Evolutionary conservation across 2,329 filamentous ascomycete genomes (phyloP), one percentile per base, ranked within the genome.

Genomic region (Aspergillus ustus): DNA sequence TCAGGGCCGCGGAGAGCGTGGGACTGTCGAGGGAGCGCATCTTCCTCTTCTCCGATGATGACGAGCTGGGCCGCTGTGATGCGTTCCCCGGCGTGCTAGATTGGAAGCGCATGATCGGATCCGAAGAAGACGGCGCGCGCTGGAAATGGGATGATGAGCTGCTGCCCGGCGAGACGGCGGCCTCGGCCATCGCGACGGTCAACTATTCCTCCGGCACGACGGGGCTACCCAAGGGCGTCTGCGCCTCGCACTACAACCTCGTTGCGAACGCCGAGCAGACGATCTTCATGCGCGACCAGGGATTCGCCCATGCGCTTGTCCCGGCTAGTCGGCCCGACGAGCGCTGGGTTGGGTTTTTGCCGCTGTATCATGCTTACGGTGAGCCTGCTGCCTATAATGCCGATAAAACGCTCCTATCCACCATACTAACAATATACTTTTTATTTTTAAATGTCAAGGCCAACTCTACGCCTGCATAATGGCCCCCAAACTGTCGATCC

Each of bases 391-490:
- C n/a, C n/a, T n/a, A n/a, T n/a, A n/a, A n/a, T n/a, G n/a, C n/a
- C n/a, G n/a, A n/a, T n/a, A n/a, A n/a, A n/a, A n/a, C 8, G 22
- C 4, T 37, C 22, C 25, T 34, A 5, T 40, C 11, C 34, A 17
- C 11, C 34, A 17, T 40, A 19, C 31, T 51, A 2, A 51, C 55
- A 52, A 7, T n/a, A 13, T 11, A 15, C n/a, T n/a, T 2, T 20
- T 4, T 5, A 40, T 40, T 5, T 40, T 13, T 13, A n/a, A n/a
- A 40, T 40, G 2, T 5, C 31, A 40, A 63, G 59, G 62, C 31
- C 62, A 64, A 40, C 62, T 64, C 2, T 80, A 81, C 59, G 83
- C 83, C 59, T 83, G 82, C 61, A 72, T 85, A 29, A 78, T 81
- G 65, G 79, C 80, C 0, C 71, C 78, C 13, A 80, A 77, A 63